A percentile compares a stretch with the other conserved stretches of the same genome.
Conservation (phyloP, 2,329 filamentous ascomycete species). For the Colletotrichum echinochloae region DNA sequence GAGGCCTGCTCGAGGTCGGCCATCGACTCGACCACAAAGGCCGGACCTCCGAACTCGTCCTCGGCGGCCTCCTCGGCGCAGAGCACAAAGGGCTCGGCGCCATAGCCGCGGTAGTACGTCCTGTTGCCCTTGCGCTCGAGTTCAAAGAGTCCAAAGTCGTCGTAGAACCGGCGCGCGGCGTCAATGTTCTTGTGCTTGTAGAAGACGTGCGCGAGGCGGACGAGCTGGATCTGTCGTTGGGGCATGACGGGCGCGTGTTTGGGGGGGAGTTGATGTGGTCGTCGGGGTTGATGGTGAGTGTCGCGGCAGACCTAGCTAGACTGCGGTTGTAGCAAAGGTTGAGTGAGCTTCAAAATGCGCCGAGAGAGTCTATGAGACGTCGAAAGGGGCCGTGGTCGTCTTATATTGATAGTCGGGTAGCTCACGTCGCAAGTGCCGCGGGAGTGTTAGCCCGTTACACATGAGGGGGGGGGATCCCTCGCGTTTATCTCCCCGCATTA, state of each 20-base stretch:
- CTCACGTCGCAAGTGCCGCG: constrained; percentile 6
- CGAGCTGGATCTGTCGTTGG: constrained; percentile 49
- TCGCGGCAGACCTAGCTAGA: neutral
- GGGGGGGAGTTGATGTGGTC: neutral
- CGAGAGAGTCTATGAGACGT: no score
- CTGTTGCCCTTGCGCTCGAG: constrained; percentile 53
- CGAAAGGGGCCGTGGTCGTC: neutral
- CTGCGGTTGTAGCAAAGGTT: neutral
- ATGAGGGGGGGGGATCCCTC: constrained; percentile 13
- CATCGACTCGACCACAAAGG: constrained; percentile 67
- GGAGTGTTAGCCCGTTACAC: neutral
- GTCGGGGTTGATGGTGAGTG: neutral
- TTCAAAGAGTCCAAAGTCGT: constrained; percentile 62
- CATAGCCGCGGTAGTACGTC: constrained; percentile 72
- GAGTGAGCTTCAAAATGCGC: no score
- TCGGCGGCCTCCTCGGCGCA: constrained; percentile 61
- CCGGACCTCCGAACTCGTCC: constrained; percentile 67
- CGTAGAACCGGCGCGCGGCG: constrained; percentile 55
- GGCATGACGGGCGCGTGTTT: constrained; percentile 29
- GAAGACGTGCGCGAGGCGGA: constrained; percentile 58
- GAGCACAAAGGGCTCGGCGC: constrained; percentile 69
- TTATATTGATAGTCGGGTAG: constrained; percentile 4
- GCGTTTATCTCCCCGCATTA: constrained; percentile 37
- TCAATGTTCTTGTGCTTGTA: constrained; percentile 61
- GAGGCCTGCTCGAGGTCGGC: constrained; percentile 66